phyloP scores from a whole-genome alignment of 2,329 filamentous ascomycete genomes.

The Aspergillus ustus region DNA sequence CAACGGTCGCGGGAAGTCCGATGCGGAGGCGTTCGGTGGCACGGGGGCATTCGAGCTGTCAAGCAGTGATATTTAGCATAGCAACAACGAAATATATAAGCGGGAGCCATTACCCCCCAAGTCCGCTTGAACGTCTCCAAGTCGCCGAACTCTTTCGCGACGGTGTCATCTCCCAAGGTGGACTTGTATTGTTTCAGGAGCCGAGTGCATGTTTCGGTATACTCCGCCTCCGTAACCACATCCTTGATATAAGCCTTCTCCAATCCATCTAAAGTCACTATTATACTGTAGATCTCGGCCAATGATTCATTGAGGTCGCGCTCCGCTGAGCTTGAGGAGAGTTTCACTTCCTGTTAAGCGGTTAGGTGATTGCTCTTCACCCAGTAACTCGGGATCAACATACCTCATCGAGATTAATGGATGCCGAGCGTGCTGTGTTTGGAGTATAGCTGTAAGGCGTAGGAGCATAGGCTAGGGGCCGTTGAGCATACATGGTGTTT shows the following conservation, averaged over 20 bases:
- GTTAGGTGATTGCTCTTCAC: constrained; percentile 25
- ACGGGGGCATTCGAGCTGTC: constrained; percentile 87
- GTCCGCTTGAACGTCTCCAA: constrained; percentile 88
- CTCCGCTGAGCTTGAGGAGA: constrained; percentile 83
- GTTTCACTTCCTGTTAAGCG: constrained; percentile 78
- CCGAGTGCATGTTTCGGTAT: constrained; percentile 94
- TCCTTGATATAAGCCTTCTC: constrained; percentile 98
- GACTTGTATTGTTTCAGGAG: constrained; percentile 97
- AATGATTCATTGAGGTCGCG: constrained; percentile 94
- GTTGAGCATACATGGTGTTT: constrained; percentile 50
- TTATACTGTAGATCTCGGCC: constrained; percentile 96
- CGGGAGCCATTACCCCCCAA: constrained; percentile 74
- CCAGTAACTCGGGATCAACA: constrained; percentile 21
- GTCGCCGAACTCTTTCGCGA: constrained; percentile 85
- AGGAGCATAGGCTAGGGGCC: constrained; percentile 78
- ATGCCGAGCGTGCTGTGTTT: constrained; percentile 78
- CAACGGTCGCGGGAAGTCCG: constrained; percentile 84
- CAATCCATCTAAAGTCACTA: constrained; percentile 90
- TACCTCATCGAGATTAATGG: constrained; percentile 92
- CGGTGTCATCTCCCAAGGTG: constrained; percentile 85
- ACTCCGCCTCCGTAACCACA: constrained; percentile 86
- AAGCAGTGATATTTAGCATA: constrained; percentile 6
- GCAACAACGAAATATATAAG: neutral
- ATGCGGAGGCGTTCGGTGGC: constrained; percentile 91
- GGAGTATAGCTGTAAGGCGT: constrained; percentile 92